These are phyloP conservation scores for Zopfia rhizophila DNA, from an alignment of 2,329 filamentous ascomycete genomes.

Conservation along the genomic window DNA sequence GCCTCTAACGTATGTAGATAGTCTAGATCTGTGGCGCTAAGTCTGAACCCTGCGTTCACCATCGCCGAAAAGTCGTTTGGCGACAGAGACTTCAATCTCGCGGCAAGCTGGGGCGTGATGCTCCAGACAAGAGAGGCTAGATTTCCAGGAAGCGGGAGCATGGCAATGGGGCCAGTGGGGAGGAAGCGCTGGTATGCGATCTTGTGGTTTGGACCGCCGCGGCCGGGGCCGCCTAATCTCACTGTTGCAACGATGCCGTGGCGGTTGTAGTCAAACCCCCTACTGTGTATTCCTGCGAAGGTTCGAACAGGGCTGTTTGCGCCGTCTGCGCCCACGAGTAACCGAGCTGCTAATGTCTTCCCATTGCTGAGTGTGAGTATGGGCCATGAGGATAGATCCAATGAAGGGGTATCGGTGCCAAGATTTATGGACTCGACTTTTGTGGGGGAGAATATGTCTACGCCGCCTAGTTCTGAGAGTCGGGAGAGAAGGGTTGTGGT, in stretches of 20 bases:
- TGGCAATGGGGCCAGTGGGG: conserved; percentile 88
- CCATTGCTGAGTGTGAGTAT: conserved; percentile 78
- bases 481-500: conserved; percentile 79
- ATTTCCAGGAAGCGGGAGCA: conserved; percentile 87
- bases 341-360: conserved; percentile 76
- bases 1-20: conserved; percentile 76
- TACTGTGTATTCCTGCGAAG: conserved; percentile 85
- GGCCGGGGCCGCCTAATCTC: conserved; percentile 67
- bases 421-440: conserved; percentile 83
- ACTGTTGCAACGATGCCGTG: conserved; percentile 93
- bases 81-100: conserved; percentile 79
- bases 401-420: conserved; percentile 71
- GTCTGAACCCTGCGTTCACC: conserved; percentile 92
- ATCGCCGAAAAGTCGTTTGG: conserved; percentile 80
- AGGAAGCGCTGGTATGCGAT: conserved; percentile 96
- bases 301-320: conserved; percentile 92
- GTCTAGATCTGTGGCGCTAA: conserved; percentile 79
- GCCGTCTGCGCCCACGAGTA: conserved; percentile 93
- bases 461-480: conserved; percentile 72
- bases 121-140: conserved; percentile 93
- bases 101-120: conserved; percentile 82
- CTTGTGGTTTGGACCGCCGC: conserved; percentile 61
- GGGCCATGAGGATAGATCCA: conserved; percentile 89
- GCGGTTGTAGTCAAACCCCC: conserved; percentile 92
- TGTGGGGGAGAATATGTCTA: conserved; percentile 78